A percentile compares a stretch with the other conserved stretches of the same genome.
Conservation (phyloP, 139 green algal genomes). For the Chloropicon primus region DNA sequence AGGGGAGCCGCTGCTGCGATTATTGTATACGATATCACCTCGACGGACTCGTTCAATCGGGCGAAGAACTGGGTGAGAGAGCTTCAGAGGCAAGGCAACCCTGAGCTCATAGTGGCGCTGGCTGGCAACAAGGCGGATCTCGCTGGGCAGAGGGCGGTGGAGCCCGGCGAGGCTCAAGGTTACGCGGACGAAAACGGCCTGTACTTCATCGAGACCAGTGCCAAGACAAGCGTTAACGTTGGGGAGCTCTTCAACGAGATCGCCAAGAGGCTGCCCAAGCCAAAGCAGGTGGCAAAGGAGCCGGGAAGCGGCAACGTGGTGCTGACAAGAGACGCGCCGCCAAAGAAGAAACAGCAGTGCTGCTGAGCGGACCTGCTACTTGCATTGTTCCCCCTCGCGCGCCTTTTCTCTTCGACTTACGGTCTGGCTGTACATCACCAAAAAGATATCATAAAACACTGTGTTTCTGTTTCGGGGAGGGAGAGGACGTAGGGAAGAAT, state of each 20-base stretch:
- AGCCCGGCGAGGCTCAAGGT: slow-evolving; percentile 45
- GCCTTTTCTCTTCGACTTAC: too few relatives aligned
- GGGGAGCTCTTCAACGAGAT: slow-evolving; percentile 68
- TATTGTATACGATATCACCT: slow-evolving; percentile 75
- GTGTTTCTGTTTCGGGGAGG: too few relatives aligned
- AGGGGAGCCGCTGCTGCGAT: slow-evolving; percentile 85
- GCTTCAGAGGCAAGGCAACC: slow-evolving; percentile 71
- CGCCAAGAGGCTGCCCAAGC: slow-evolving; percentile 46
- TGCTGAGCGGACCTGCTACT: too few relatives aligned
- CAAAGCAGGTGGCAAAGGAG: slow-evolving; percentile 2
- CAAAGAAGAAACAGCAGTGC: neutral
- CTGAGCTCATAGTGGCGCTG: slow-evolving; percentile 87
- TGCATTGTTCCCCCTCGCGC: too few relatives aligned
- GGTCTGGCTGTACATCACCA: too few relatives aligned
- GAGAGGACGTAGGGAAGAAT: too few relatives aligned
- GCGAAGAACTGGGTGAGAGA: slow-evolving; percentile 86
- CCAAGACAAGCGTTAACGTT: slow-evolving; percentile 80
- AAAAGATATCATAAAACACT: too few relatives aligned
- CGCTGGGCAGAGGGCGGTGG: slow-evolving; percentile 24
- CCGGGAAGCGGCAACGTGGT: neutral
- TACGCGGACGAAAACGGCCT: slow-evolving; percentile 77
- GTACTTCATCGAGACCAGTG: slow-evolving; percentile 76
- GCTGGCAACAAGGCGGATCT: slow-evolving; percentile 96
- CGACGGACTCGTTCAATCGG: slow-evolving; percentile 64
- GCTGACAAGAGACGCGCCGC: neutral